Percentiles rank a stretch among this genome's conserved stretches.
phyloP scores from a whole-genome alignment of 2,329 filamentous ascomycete genomes.

The Ophiostoma pallidulum region DNA sequence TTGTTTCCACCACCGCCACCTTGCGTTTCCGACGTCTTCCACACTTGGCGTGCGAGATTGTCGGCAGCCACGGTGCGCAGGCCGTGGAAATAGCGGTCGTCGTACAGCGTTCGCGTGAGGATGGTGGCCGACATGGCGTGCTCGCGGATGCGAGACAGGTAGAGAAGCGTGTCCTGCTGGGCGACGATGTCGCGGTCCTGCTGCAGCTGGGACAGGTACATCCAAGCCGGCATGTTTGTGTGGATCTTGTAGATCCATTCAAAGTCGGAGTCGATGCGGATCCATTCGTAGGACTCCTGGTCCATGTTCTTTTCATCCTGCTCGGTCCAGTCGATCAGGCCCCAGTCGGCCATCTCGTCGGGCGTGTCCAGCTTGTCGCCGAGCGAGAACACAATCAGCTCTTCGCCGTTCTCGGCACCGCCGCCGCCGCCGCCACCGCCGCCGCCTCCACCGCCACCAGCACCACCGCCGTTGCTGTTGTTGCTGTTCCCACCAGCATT shows the following conservation, averaged over 20 bases:
- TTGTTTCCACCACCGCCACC: background rate
- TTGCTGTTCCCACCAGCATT: background rate
- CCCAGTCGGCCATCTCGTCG: constrained; percentile 77
- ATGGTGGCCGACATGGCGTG: constrained; percentile 83
- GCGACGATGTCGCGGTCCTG: constrained; percentile 95
- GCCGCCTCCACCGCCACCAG: too few relatives aligned
- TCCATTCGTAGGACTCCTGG: constrained; percentile 96
- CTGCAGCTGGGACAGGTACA: constrained; percentile 95
- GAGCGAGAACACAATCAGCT: constrained; percentile 74
- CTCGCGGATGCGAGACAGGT: constrained; percentile 55
- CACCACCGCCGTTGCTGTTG: background rate
- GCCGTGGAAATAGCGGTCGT: constrained; percentile 85
- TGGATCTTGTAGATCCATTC: constrained; percentile 91
- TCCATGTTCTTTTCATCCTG: constrained; percentile 89
- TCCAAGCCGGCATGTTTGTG: constrained; percentile 78
- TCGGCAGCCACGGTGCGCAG: constrained; percentile 79
- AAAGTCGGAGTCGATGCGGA: constrained; percentile 94
- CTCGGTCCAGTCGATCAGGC: constrained; percentile 76
- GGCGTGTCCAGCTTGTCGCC: constrained; percentile 80
- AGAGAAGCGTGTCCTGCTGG: constrained; percentile 67
- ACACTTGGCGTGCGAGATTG: constrained; percentile 65
- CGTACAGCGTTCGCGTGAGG: constrained; percentile 79
- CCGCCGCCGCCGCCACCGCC: constrained; percentile 42
- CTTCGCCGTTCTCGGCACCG: constrained; percentile 45
- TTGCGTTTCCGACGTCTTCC: constrained; percentile 14